Evolutionary conservation across 768 basidiomycete species (phyloP).

Genomic region (Boletus coccyginus): DNA sequence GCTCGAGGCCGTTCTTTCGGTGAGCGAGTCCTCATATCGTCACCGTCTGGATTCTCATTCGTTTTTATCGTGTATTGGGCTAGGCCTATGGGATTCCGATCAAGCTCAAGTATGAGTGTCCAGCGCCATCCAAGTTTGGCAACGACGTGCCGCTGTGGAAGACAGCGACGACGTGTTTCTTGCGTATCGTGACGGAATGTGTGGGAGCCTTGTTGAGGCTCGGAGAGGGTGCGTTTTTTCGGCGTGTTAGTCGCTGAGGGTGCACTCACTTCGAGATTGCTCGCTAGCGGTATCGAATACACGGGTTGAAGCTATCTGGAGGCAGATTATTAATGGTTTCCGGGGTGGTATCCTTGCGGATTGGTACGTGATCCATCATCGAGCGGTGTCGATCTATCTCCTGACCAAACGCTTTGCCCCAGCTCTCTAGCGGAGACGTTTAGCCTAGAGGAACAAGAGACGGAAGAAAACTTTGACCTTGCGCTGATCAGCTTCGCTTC

Average conservation of each 20-base stretch:
- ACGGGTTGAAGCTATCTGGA: conserved; percentile 81
- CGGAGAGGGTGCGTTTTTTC: conserved; percentile 41
- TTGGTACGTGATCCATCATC: conserved; percentile 50
- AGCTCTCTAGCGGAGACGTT: conserved; percentile 61
- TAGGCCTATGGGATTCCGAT: conserved; percentile 89
- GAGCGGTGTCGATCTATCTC: not conserved
- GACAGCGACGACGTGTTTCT: conserved; percentile 81
- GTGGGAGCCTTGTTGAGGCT: conserved; percentile 49
- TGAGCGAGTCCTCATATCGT: conserved; percentile 32
- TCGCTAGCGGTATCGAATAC: conserved; percentile 54
- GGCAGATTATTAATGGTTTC: conserved; percentile 78
- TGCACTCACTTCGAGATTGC: not conserved
- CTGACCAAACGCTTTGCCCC: not conserved
- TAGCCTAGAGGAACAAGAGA: conserved; percentile 61
- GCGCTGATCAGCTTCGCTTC: conserved; percentile 71
- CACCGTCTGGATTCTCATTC: not conserved
- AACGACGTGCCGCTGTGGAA: conserved; percentile 92
- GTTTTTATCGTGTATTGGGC: not conserved
- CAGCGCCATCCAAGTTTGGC: conserved; percentile 81
- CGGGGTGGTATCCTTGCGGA: conserved; percentile 80
- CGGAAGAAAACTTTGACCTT: conserved; percentile 84
- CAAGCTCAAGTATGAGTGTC: conserved; percentile 94
- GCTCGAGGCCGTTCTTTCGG: conserved; percentile 77
- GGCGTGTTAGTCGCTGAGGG: not conserved
- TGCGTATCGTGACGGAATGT: conserved; percentile 70